Evolutionary conservation across 106 monocot genomes (phyloP), one percentile per base, ranked within the genome.

Genomic region (Dactylorhiza incarnata): DNA sequence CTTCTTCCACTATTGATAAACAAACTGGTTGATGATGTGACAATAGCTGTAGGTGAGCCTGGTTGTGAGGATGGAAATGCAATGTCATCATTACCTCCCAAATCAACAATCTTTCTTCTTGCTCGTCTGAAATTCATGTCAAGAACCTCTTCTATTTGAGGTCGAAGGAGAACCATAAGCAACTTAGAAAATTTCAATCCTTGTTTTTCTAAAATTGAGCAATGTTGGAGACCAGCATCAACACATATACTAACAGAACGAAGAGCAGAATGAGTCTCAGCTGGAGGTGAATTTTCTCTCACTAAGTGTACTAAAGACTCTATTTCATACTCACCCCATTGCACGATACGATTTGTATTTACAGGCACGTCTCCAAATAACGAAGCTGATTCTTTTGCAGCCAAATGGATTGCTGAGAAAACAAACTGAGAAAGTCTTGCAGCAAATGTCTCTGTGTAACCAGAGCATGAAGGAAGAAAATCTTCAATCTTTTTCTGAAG

Each of bases 271-370:
- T 74, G 66, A 47, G 84, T 82, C 72, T 94, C 97, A 47, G 84
- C 22, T 65, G 75, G 43, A 71, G 91, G 89, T 62, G 86, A 83
- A 77, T 94, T 89, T 74, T 97, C 91, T 80, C 91, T 97, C 72
- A 93, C 91, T 58, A 87, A 67, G 51, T 68, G 83, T 54, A 89
- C 84, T 78, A 91, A 94, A 49, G 82, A 79, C 74, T 94, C 97
- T 59, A 97, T 89, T 81, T 97, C 85, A 77, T 65, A 84, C 75
- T 97, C 97, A 76, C 91, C 97, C 97, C 97, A 97, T 48, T 97
- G 91, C 5, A 88, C 82, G 66, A 91, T 83, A 53, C 89, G 85
- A 83, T 83, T 94, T 37, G 81, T 79, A 80, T 87, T 89, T 44
- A 79, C 65, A 50, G 87, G 73, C 37, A 68, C 81, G 75, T 97